Evolutionary conservation across 2,329 filamentous ascomycete species (phyloP), one percentile per base, ranked within the genome.

Genomic region (Monilinia polystroma): DNA sequence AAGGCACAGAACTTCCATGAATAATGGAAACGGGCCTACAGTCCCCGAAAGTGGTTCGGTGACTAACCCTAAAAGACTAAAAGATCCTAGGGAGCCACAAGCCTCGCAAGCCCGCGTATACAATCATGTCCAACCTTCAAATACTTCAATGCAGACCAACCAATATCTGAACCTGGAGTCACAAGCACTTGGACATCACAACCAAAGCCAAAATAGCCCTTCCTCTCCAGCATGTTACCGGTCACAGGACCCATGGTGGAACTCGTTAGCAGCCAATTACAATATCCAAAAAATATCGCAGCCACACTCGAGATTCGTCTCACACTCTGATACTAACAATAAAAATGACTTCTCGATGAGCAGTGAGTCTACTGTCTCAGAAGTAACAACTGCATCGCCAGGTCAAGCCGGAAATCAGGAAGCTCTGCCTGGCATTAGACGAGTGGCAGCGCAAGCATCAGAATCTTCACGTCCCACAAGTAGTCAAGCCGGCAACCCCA

Each of bases 211-310:
- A 38, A 16, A 38, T 10, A 60, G 51, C 2, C n/a, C 29, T 51
- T 51, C 45, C 14, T 51, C 58, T 10, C 45, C 58, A 51, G 58
- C 23, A 51, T 38, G 32, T 4, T 60, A 60, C 41, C 29, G 14
- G n/a, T 60, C 58, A 20, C 58, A 51, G 32, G 58, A 60, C 18
- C 58, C 58, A 51, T 60, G 58, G 58, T 60, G 58, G 58, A 60
- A 60, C 45, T 60, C 58, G 4, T 20, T 60, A 51, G 58, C 58
- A 38, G 47, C 58, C 4, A 14, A 60, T 26, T 60, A 60, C 32
- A 51, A 51, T 8, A 60, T 60, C n/a, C 23, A 49, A n/a, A 60
- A 35, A 35, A 51, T 60, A 38, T 49, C 45, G n/a, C 47, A 60
- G 18, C 57, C 29, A n/a, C 29, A 20, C 23, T 60, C 58, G 8